A percentile compares a stretch with the other conserved stretches of the same genome.
phyloP scores from a whole-genome alignment of 129 eudicot species.

The Chrysanthemum makinoi region DNA sequence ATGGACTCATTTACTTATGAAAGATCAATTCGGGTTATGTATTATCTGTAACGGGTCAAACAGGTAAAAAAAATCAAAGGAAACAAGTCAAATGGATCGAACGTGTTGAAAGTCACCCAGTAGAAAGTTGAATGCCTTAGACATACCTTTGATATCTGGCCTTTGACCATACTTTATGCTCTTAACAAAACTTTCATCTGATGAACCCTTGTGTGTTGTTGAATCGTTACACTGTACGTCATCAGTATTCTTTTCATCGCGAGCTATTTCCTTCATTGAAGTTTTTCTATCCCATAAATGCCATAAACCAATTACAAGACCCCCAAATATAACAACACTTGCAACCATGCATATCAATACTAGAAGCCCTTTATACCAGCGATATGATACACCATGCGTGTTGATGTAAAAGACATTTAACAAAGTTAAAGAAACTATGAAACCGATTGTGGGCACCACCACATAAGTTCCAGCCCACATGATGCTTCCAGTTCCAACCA shows the following conservation, averaged over 20 bases:
- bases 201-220: conserved; percentile 28
- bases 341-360: conserved; percentile 67
- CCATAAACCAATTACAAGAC: conserved; percentile 60
- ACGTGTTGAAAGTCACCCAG: no score
- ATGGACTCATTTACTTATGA: not conserved
- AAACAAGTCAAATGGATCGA: not conserved
- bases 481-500: conserved; percentile 82
- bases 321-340: conserved; percentile 67
- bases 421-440: conserved; percentile 46
- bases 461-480: conserved; percentile 75
- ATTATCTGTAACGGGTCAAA: not conserved
- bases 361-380: conserved; percentile 87
- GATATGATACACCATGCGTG: conserved; percentile 38
- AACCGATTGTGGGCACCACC: conserved; percentile 55
- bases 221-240: conserved; percentile 19
- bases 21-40: not conserved
- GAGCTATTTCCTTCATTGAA: conserved; percentile 23
- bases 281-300: conserved; percentile 55
- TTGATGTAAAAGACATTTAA: conserved; percentile 51
- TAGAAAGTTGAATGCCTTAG: not conserved
- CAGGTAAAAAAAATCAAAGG: not conserved
- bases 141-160: conserved; percentile 71
- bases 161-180: conserved; percentile 58
- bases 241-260: conserved; percentile 12
- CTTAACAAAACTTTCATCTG: conserved; percentile 27